Evolutionary conservation across 306 rosid genomes (phyloP), one percentile per base, ranked within the genome.

Genomic region (Macrotyloma uniflorum): DNA sequence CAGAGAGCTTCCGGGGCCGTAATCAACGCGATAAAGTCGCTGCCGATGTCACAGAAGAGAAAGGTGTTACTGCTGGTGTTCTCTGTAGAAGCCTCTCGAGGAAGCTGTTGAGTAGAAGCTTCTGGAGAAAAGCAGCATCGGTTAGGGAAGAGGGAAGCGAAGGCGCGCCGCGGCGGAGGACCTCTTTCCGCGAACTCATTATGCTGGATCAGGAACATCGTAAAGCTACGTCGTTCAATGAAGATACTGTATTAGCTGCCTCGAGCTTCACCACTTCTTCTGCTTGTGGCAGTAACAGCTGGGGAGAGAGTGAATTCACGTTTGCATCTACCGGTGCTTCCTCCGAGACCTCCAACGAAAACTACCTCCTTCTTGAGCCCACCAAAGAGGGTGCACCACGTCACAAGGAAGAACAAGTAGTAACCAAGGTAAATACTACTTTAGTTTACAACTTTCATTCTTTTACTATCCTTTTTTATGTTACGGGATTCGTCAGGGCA

Each of bases 241-340:
- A 77, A 42, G 76, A 83, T 54, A 64, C 3, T 3, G 33, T n/a
- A 1, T 61, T 38, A 18, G 1, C 33, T 76, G 30, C 26, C 0
- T 23, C 47, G 16, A 70, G 55, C 22, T 0, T 20, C 12, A 26
- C 72, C 36, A 53, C 75, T 1, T 28, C 72, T 32, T 82, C 82
- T 0, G 79, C 24, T 11, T 40, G 74, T 70, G 67, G 69, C 14
- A 63, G 79, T 9, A 76, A 80, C 67, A 90, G 96, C 36, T 86
- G 97, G 98, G 77, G 64, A 3, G 94, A 84, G 75, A 89, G 87
- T 6, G 95, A 92, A 9, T 90, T 83, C 58, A 83, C 86, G 0
- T 77, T 82, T 35, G 23, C 86, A 16, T 64, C 82, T 0, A 69
- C 22, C 14, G 59, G 6, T 53, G 51, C 50, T 38, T 70, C 75